Evolutionary conservation across 2,329 filamentous ascomycete genomes (phyloP).

Genomic region (Raffaelea ambrosiae): DNA sequence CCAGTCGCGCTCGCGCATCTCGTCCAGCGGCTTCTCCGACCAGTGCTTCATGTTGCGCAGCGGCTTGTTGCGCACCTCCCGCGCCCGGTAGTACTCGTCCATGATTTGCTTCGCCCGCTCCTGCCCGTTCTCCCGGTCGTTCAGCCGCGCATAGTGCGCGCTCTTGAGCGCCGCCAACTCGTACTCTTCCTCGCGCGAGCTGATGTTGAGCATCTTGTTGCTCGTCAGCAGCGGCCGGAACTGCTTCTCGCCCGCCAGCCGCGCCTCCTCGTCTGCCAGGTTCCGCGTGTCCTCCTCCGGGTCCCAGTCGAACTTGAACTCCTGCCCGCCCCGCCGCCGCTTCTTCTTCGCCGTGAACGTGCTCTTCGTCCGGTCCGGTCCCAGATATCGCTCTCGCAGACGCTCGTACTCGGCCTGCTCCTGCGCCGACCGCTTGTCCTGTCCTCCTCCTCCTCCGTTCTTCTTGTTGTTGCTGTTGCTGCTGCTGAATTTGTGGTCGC

Average conservation of each 20-base stretch:
- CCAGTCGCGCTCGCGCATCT: constrained; percentile 98
- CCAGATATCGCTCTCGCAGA: constrained; percentile 79
- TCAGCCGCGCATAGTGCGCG: constrained; percentile 34
- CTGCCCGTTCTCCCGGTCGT: constrained; percentile 67
- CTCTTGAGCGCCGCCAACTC: constrained; percentile 12
- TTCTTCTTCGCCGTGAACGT: constrained; percentile 96
- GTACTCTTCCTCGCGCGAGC: constrained; percentile 9
- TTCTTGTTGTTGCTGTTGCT: constrained; percentile 18
- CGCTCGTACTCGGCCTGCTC: constrained; percentile 66
- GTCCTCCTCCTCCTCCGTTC: constrained; percentile 15
- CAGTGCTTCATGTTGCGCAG: constrained; percentile 78
- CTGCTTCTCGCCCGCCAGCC: constrained; percentile 65
- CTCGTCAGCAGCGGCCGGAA: constrained; percentile 8
- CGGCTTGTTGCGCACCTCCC: constrained; percentile 63
- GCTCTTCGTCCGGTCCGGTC: constrained; percentile 71
- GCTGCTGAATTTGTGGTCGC: constrained; percentile 3
- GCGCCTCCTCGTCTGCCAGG: constrained; percentile 18
- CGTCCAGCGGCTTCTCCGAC: constrained; percentile 83
- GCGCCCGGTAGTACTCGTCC: constrained; percentile 73
- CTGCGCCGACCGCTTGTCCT: constrained; percentile 25
- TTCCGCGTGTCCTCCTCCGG: constrained; percentile 80
- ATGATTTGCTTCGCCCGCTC: constrained; percentile 71
- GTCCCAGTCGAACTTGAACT: constrained; percentile 99
- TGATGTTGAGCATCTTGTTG: constrained; percentile 9
- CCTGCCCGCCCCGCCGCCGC: constrained; percentile 81